These are phyloP conservation scores for Cladosporium sphaerospermum DNA, from an alignment of 2,329 filamentous ascomycete species.

Conservation along the genomic window DNA sequence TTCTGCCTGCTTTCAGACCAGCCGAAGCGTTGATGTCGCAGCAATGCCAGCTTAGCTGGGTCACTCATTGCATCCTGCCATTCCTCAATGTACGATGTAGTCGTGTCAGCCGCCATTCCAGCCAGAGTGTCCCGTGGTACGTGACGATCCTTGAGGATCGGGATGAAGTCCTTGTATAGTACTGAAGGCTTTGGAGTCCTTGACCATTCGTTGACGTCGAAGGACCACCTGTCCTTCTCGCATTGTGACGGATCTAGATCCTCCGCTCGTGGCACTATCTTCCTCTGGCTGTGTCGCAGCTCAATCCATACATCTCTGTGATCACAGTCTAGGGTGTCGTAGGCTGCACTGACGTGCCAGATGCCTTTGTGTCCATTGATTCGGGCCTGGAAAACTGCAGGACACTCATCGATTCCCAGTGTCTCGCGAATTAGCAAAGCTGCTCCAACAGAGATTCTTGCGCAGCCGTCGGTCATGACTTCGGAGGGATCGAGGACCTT, in stretches of 20 bases:
- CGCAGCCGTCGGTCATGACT: slow-evolving; percentile 53
- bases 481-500: neutral
- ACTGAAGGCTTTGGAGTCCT: slow-evolving; percentile 24
- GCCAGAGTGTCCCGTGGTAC: slow-evolving; percentile 42
- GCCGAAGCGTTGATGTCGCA: neutral
- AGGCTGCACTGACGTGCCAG: slow-evolving; percentile 57
- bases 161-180: slow-evolving; percentile 42
- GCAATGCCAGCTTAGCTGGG: slow-evolving; percentile 40
- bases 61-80: slow-evolving; percentile 48
- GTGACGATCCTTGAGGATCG: slow-evolving; percentile 58
- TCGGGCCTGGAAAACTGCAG: slow-evolving; percentile 62
- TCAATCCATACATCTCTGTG: slow-evolving; percentile 56
- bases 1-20: neutral
- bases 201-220: slow-evolving; percentile 54
- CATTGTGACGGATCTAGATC: neutral
- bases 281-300: slow-evolving; percentile 59
- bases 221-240: slow-evolving; percentile 1
- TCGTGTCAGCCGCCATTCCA: slow-evolving; percentile 43
- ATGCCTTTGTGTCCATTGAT: slow-evolving; percentile 70
- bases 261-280: slow-evolving; percentile 46
- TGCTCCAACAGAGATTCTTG: slow-evolving; percentile 56
- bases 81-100: slow-evolving; percentile 48
- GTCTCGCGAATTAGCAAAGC: slow-evolving; percentile 46
- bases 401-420: slow-evolving; percentile 51
- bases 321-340: slow-evolving; percentile 36